These are phyloP conservation scores for Gaeumannomyces sp. DNA, from an alignment of 2,329 filamentous ascomycete species.

Conservation along the genomic window DNA sequence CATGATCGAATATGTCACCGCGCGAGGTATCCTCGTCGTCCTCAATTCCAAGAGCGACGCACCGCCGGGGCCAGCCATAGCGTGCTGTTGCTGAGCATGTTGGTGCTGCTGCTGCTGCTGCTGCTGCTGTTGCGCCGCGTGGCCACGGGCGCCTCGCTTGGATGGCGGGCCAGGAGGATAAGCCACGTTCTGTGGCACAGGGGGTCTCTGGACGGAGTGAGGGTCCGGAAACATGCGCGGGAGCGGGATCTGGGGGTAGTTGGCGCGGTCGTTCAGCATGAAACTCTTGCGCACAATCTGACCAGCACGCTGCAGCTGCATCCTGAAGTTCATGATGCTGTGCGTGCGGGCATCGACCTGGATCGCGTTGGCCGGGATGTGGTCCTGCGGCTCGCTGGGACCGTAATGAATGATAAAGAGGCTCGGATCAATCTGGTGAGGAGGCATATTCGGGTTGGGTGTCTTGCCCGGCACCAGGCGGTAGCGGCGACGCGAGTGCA, in stretches of 20 bases:
- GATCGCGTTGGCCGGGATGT: constrained; percentile 63
- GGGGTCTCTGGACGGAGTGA: constrained; percentile 11
- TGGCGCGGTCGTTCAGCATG: constrained; percentile 81
- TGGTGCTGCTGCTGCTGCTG: constrained; percentile 17
- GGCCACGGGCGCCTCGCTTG: constrained; percentile 34
- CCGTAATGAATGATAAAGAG: constrained; percentile 92
- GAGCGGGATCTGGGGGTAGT: constrained; percentile 76
- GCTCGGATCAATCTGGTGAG: constrained; percentile 65
- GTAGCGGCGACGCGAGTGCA: constrained; percentile 78
- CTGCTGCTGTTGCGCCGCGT: constrained; percentile 23
- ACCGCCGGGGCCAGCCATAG: constrained; percentile 12
- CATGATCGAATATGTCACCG: constrained; percentile 82
- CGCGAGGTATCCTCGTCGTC: constrained; percentile 86
- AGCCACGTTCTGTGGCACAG: constrained; percentile 55
- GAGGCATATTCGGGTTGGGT: constrained; percentile 56
- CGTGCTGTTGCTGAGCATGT: constrained; percentile 3
- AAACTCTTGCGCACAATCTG: constrained; percentile 88
- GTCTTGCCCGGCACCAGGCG: constrained; percentile 65
- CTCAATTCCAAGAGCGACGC: constrained; percentile 38
- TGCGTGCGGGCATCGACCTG: constrained; percentile 58
- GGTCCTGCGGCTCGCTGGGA: constrained; percentile 65
- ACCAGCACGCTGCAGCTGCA: constrained; percentile 65
- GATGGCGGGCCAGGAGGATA: constrained; percentile 52
- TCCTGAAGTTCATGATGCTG: constrained; percentile 52
- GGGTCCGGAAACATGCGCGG: constrained; percentile 26